Conservation (phyloP, 768 basidiomycete species). For the Leccinellum albellum region DNA sequence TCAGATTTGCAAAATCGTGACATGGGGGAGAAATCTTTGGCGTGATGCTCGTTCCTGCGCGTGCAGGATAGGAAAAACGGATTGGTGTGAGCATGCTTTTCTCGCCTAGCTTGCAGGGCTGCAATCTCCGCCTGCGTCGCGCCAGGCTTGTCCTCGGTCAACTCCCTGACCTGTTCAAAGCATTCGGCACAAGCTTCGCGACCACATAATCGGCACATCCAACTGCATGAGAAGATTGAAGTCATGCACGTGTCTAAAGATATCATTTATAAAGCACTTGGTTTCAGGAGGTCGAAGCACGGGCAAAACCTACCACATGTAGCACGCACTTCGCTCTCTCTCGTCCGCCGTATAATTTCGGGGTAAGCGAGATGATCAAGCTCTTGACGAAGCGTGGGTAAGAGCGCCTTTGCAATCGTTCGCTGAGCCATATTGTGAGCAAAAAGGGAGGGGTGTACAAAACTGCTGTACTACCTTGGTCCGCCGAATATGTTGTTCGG, state of each 20-base stretch:
- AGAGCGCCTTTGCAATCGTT: constrained; percentile 63
- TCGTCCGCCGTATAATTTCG: constrained; percentile 64
- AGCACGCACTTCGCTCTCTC: constrained; percentile 79
- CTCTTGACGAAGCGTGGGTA: constrained; percentile 65
- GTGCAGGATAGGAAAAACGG: constrained; percentile 76
- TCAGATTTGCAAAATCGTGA: constrained; percentile 69
- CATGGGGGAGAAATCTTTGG: constrained; percentile 72
- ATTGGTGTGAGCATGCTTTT: constrained; percentile 60
- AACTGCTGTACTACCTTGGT: constrained; percentile 50
- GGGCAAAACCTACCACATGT: constrained; percentile 65
- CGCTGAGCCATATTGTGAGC: constrained; percentile 38
- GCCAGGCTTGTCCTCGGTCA: constrained; percentile 52
- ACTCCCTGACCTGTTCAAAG: constrained; percentile 60
- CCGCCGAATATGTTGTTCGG: constrained; percentile 46
- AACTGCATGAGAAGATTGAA: constrained; percentile 84
- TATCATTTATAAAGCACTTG: constrained; percentile 6
- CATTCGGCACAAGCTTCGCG: constrained; percentile 88
- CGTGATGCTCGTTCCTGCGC: constrained; percentile 64
- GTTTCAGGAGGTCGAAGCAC: constrained; percentile 2
- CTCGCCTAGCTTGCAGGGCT: constrained; percentile 48
- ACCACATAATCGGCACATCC: constrained; percentile 90
- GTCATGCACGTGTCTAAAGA: constrained; percentile 86
- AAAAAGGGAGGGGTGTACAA: neutral
- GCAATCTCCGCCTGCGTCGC: constrained; percentile 47
- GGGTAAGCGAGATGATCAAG: constrained; percentile 53